Conservation (phyloP, 345 rosid genomes). For the Raphanus sativus region DNA sequence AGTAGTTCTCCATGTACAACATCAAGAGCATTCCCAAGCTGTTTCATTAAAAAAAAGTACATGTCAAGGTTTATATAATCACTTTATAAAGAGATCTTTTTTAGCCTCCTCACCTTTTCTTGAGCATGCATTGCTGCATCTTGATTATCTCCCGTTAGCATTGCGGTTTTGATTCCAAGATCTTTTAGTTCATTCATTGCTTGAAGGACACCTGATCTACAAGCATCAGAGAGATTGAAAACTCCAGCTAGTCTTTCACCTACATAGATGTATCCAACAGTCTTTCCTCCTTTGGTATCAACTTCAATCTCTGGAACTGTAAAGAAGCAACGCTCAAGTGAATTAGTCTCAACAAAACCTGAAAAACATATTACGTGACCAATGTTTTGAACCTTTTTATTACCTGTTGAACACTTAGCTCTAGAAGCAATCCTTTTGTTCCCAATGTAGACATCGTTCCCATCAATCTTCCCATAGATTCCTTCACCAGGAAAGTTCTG, state of each 20-base stretch:
- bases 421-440: slow-evolving; percentile 63
- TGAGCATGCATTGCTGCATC: slow-evolving; percentile 69
- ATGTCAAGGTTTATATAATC: neutral
- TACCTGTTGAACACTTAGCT: slow-evolving; percentile 64
- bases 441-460: slow-evolving; percentile 66
- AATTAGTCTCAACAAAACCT: slow-evolving; percentile 14
- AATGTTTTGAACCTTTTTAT: neutral
- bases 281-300: slow-evolving; percentile 50
- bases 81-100: neutral
- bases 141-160: slow-evolving; percentile 86
- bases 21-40: slow-evolving; percentile 64
- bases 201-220: slow-evolving; percentile 69
- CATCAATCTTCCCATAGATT: slow-evolving; percentile 74
- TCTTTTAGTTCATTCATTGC: slow-evolving; percentile 61
- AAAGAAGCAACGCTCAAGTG: neutral
- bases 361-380: neutral
- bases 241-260: slow-evolving; percentile 51
- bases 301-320: slow-evolving; percentile 47
- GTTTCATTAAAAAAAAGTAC: slow-evolving; percentile 11
- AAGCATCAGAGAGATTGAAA: slow-evolving; percentile 72
- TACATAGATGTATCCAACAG: slow-evolving; percentile 61
- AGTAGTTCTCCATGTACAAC: slow-evolving; percentile 72
- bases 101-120: slow-evolving; percentile 50
- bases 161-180: slow-evolving; percentile 59
- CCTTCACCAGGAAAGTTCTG: slow-evolving; percentile 90